These are phyloP conservation scores for Lobosporangium transversale DNA, from an alignment of 192 early-diverging fungal species.

Conservation along the genomic window DNA sequence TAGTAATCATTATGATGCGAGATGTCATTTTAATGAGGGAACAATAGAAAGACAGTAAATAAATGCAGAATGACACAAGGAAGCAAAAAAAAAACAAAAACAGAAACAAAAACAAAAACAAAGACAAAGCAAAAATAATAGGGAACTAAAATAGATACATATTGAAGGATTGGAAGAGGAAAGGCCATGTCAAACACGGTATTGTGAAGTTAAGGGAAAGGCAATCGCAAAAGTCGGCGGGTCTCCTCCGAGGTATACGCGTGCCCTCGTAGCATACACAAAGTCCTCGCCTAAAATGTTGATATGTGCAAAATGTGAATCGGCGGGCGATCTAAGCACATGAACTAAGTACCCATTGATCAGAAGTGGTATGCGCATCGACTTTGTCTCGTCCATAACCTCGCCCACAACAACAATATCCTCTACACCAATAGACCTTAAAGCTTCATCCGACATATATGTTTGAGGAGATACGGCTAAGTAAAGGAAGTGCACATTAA, in stretches of 20 bases:
- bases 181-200: no score
- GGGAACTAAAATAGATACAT: no score
- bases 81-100: no score
- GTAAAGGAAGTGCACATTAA: constrained; percentile 32
- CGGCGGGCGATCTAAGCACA: background rate
- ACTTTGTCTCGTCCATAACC: background rate
- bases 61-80: no score
- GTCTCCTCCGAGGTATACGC: constrained; percentile 8
- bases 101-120: no score
- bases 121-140: no score
- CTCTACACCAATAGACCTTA: constrained; percentile 24
- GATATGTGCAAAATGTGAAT: constrained; percentile 33
- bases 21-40: no score
- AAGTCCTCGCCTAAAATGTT: constrained; percentile 36
- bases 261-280: constrained; percentile 1
- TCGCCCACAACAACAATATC: constrained; percentile 25
- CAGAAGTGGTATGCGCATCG: constrained; percentile 11
- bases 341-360: constrained; percentile 16
- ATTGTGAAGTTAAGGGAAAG: no score
- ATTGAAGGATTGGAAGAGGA: no score
- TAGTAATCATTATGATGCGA: no score
- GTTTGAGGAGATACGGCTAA: constrained; percentile 23
- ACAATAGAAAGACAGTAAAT: no score
- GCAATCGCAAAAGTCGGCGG: background rate
- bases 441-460: constrained; percentile 16